Evolutionary conservation across 805 yeast species (phyloP).

Genomic region (Candida easanensis): DNA sequence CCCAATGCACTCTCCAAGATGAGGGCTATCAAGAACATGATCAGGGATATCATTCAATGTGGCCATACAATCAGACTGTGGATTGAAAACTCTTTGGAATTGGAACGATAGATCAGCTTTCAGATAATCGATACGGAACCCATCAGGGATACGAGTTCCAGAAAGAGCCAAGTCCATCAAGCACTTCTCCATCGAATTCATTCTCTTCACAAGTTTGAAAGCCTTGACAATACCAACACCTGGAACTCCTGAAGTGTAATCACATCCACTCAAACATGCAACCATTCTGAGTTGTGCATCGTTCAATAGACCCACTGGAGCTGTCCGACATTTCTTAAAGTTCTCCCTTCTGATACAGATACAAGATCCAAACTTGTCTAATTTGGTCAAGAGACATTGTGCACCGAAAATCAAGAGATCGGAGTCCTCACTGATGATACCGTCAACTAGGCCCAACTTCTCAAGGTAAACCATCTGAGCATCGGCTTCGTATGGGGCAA

Average conservation of each 20-base stretch:
- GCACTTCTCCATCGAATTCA: constrained; percentile 51
- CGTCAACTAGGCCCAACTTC: constrained; percentile 69
- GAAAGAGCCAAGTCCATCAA: constrained; percentile 55
- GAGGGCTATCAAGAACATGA: constrained; percentile 24
- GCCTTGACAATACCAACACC: constrained; percentile 83
- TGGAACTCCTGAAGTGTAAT: constrained; percentile 83
- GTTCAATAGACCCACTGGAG: constrained; percentile 48
- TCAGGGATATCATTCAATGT: constrained; percentile 59
- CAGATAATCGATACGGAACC: constrained; percentile 56
- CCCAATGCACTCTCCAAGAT: constrained; percentile 40
- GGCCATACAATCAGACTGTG: constrained; percentile 43
- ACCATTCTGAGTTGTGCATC: constrained; percentile 63
- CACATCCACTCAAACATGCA: constrained; percentile 95
- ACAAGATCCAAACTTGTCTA: constrained; percentile 69
- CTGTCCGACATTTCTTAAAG: constrained; percentile 47
- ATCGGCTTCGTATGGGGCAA: constrained; percentile 98
- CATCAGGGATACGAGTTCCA: constrained; percentile 57
- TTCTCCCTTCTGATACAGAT: constrained; percentile 61
- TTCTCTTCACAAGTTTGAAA: constrained; percentile 51
- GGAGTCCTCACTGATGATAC: constrained; percentile 90
- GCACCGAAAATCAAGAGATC: constrained; percentile 92
- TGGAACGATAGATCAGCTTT: constrained; percentile 78
- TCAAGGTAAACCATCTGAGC: constrained; percentile 94
- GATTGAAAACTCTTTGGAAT: constrained; percentile 84
- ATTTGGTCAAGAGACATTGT: constrained; percentile 67